These are phyloP conservation scores for Saccharomycopsis oosterbeekiorum DNA, from an alignment of 805 yeast genomes.

Conservation along the genomic window DNA sequence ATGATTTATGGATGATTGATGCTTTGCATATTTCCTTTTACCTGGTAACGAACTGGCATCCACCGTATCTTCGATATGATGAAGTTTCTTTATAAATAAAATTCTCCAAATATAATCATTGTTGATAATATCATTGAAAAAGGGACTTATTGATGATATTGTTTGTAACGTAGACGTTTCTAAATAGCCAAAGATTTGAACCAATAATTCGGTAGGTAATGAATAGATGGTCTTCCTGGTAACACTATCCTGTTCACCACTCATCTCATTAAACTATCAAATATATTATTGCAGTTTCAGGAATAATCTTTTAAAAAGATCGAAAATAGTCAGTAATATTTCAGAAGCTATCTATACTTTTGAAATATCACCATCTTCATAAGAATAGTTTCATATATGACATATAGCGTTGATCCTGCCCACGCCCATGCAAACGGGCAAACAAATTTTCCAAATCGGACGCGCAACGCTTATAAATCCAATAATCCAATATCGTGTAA, in stretches of 20 bases:
- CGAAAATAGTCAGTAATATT: too few species aligned
- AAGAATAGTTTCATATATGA: too few species aligned
- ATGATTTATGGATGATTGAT: not conserved
- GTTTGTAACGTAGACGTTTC: constrained; percentile 10
- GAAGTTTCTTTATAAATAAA: constrained; percentile 6
- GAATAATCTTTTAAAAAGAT: too few species aligned
- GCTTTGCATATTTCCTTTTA: constrained; percentile 3
- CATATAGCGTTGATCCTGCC: not conserved
- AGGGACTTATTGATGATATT: constrained; percentile 5
- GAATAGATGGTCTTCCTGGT: constrained; percentile 1
- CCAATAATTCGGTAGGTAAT: constrained; percentile 14
- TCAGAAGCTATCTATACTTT: not conserved
- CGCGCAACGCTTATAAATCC: not conserved
- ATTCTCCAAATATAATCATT: constrained; percentile 13
- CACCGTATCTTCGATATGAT: not conserved
- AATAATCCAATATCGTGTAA: too few species aligned
- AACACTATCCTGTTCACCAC: not conserved
- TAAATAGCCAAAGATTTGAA: constrained; percentile 13
- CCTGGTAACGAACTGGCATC: constrained; percentile 9
- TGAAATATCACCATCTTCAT: not conserved
- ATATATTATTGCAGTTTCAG: not conserved
- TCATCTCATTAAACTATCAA: not conserved
- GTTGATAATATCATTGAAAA: constrained; percentile 12
- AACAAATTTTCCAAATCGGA: not conserved
- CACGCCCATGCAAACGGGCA: not conserved